Evolutionary conservation across 1,139 yeast species (phyloP).

Genomic region (Nakaseomyces uthaithaninus): DNA sequence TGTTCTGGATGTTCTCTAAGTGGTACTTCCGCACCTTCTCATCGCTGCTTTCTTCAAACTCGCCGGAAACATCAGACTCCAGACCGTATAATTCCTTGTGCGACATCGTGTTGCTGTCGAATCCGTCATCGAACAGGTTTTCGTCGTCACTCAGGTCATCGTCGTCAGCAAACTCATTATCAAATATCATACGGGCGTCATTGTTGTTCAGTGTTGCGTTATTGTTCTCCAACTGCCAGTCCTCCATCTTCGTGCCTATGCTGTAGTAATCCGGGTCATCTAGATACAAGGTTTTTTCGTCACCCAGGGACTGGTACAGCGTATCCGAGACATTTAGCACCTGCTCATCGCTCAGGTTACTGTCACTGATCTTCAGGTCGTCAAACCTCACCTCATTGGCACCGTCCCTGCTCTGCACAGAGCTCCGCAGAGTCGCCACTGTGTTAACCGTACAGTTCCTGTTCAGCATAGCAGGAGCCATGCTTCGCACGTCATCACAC

Average conservation of each 20-base stretch:
- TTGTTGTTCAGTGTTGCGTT: slow-evolving; percentile 27
- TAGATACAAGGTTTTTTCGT: slow-evolving; percentile 14
- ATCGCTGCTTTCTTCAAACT: slow-evolving; percentile 11
- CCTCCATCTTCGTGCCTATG: slow-evolving; percentile 10
- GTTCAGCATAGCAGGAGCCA: slow-evolving; percentile 5
- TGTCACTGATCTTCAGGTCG: slow-evolving; percentile 12
- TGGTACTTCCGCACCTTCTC: slow-evolving; percentile 15
- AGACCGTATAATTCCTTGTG: background rate
- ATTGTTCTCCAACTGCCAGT: slow-evolving; percentile 32
- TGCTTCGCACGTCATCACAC: background rate
- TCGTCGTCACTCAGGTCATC: slow-evolving; percentile 29
- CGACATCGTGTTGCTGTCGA: background rate
- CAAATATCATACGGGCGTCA: slow-evolving; percentile 37
- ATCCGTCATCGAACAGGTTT: slow-evolving; percentile 30
- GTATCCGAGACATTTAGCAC: slow-evolving; percentile 24
- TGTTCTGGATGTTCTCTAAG: slow-evolving; percentile 10
- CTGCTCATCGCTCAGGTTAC: slow-evolving; percentile 14
- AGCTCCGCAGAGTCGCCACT: background rate
- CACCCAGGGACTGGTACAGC: slow-evolving; percentile 30
- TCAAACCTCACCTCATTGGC: slow-evolving; percentile 11
- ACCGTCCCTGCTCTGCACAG: slow-evolving; percentile 11
- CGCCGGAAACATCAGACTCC: background rate
- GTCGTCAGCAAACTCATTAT: slow-evolving; percentile 36
- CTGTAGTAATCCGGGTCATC: slow-evolving; percentile 7
- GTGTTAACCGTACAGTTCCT: background rate